These are phyloP conservation scores for Fusarium sp. DNA, from an alignment of 2,329 filamentous ascomycete species.

Conservation along the genomic window DNA sequence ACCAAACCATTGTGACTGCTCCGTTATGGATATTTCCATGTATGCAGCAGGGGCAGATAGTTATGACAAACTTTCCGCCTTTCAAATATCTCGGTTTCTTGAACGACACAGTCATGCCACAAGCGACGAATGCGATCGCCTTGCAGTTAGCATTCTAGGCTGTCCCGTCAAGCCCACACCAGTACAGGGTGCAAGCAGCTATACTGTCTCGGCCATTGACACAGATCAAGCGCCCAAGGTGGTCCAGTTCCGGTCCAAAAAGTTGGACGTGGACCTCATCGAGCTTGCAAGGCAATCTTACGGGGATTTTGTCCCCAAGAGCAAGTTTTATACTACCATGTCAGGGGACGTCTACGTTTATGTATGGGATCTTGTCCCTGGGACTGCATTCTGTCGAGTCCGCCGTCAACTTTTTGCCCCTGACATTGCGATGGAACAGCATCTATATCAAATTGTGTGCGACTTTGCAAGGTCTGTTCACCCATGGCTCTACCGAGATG, in stretches of 20 bases:
- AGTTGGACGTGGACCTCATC: constrained; percentile 18
- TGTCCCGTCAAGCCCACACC: constrained; percentile 23
- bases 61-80: constrained; percentile 13
- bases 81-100: constrained; percentile 25
- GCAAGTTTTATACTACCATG: neutral
- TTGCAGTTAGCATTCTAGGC: constrained; percentile 13
- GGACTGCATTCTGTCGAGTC: constrained; percentile 23
- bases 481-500: neutral
- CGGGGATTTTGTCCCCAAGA: constrained; percentile 21
- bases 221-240: constrained; percentile 5
- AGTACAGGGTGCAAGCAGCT: constrained; percentile 34
- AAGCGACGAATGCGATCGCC: constrained; percentile 17
- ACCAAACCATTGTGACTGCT: too few species aligned
- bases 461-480: constrained; percentile 22
- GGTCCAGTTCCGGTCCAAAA: constrained; percentile 33
- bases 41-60: constrained; percentile 10
- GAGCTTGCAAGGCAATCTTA: constrained; percentile 21
- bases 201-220: constrained; percentile 20
- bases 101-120: neutral
- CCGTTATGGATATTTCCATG: constrained; percentile 4
- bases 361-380: constrained; percentile 21
- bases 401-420: constrained; percentile 8
- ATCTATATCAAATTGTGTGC: constrained; percentile 15
- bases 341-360: constrained; percentile 25
- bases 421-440: constrained; percentile 7